Percentiles rank a stretch among this genome's conserved stretches.
Conservation (phyloP, 768 basidiomycete species). For the Tulasnella sp. region DNA sequence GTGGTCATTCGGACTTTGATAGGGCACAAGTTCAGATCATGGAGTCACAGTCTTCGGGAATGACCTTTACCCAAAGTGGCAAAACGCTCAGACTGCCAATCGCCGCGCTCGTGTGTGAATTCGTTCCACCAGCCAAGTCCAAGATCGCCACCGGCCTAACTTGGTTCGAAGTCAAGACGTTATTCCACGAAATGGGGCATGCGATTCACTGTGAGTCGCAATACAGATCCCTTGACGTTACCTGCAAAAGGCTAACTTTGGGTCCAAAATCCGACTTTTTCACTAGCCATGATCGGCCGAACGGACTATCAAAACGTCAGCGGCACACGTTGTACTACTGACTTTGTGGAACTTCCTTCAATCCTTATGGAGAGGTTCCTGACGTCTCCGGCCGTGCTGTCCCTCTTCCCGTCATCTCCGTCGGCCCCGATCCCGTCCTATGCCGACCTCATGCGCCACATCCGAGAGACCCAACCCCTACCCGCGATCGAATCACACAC, state of each 20-base stretch:
- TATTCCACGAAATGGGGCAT: constrained; percentile 99
- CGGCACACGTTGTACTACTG: constrained; percentile 95
- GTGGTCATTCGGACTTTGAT: constrained; percentile 42
- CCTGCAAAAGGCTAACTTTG: constrained; percentile 19
- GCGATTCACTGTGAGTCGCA: constrained; percentile 93
- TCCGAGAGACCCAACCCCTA: constrained; percentile 28
- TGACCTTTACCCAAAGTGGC: constrained; percentile 44
- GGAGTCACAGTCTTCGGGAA: constrained; percentile 51
- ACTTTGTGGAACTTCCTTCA: constrained; percentile 96
- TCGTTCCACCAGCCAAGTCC: constrained; percentile 58
- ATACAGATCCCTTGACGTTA: background rate
- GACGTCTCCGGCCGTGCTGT: constrained; percentile 74
- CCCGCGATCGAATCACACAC: constrained; percentile 77
- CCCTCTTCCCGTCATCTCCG: constrained; percentile 53
- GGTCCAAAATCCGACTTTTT: background rate
- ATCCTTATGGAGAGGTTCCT: constrained; percentile 99
- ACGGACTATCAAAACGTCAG: constrained; percentile 98
- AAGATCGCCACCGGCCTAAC: constrained; percentile 68
- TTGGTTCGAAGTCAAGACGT: constrained; percentile 91
- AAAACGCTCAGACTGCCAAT: constrained; percentile 81
- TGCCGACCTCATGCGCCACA: constrained; percentile 18
- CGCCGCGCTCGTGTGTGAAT: constrained; percentile 90
- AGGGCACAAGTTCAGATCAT: constrained; percentile 48
- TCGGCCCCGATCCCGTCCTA: constrained; percentile 28
- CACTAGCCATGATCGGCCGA: constrained; percentile 89